A percentile compares a stretch with the other conserved stretches of the same genome.
Evolutionary conservation across 352 stramenopile genomes (phyloP).

Genomic region (Saprolegnia parasitica): DNA sequence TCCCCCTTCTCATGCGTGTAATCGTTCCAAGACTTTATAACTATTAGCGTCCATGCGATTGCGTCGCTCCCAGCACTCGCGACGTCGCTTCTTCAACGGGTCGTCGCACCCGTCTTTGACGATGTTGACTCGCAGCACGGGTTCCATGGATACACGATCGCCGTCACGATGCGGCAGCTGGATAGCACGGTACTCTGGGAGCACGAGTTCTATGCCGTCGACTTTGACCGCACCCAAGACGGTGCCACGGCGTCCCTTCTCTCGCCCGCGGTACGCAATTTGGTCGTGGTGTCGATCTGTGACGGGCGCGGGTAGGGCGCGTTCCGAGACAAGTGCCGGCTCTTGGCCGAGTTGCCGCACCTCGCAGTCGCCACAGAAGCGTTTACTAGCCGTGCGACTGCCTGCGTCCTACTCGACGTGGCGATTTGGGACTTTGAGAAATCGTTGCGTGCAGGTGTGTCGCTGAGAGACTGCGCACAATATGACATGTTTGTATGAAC

Average conservation of each 20-base stretch:
- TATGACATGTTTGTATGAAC: too few relatives aligned
- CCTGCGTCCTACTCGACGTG: constrained; percentile 17
- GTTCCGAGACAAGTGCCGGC: constrained; percentile 2
- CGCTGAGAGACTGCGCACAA: too few relatives aligned
- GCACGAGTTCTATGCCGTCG: constrained; percentile 19
- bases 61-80: constrained; percentile 14
- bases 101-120: not conserved
- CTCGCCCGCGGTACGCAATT: not conserved
- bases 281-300: not conserved
- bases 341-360: not conserved
- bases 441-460: constrained; percentile 15
- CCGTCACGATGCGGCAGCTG: constrained; percentile 16
- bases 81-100: not conserved
- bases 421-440: constrained; percentile 27
- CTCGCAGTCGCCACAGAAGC: constrained; percentile 16
- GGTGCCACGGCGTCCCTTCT: constrained; percentile 7
- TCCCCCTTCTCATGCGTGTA: not conserved
- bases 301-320: constrained; percentile 5
- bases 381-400: constrained; percentile 14
- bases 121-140: constrained; percentile 22
- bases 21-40: not conserved
- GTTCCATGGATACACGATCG: constrained; percentile 25
- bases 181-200: constrained; percentile 17
- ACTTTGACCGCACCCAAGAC: not conserved
- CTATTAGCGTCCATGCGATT: constrained; percentile 22